Base-by-base conservation (phyloP, 2,329 filamentous ascomycete species). In the Neopestalotiopsis sp. region DNA sequence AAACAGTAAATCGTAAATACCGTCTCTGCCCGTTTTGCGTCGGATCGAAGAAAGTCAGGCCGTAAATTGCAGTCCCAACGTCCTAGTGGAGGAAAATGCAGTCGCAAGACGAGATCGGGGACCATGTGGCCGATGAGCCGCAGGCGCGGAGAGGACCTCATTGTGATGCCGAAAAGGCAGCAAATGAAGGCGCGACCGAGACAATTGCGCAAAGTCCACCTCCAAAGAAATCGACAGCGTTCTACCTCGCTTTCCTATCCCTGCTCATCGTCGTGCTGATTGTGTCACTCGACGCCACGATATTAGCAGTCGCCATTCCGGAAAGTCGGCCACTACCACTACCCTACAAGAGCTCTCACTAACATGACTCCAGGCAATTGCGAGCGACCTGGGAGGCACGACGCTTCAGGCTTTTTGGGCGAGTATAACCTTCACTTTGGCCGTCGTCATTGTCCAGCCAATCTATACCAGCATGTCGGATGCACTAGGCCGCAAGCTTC, bases 371-470 rank as follows among this genome's bases (percentile, higher is more conserved):
- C 7, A 76, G 74, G 70, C 70, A 4, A 75, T 76, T 58, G 70
- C 71, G 2, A 42, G 64, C 57, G 69, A 78, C 28, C 71, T 77
- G 14, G 56, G 72, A 38, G 76, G 73, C 9, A 74, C 69, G 2
- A 75, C 72, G 0, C 62, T 78, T 1, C 71, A 77, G 58, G 73
- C 74, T 59, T 71, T 81, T 74, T 69, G 81, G 81, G 70, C 83
- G 67, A 71, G 77, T 67, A 71, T 85, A 75, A 68, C 75, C 7
- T 77, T 72, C 59, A 70, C 72, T 10, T 67, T 78, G 3, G 73
- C 70, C 20, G 73, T 75, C 42, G 73, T 75, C 34, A 67, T 76
- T 34, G 75, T 73, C 12, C 72, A 76, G 42, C 75, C 76, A 3
- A 61, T 76, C 17, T 78, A 74, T 57, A 72, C 73, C 49, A 76